Evolutionary conservation across 75 land plant species (phyloP), one percentile per base, ranked within the genome.

Genomic region (Pseudotsuga menziesii): DNA sequence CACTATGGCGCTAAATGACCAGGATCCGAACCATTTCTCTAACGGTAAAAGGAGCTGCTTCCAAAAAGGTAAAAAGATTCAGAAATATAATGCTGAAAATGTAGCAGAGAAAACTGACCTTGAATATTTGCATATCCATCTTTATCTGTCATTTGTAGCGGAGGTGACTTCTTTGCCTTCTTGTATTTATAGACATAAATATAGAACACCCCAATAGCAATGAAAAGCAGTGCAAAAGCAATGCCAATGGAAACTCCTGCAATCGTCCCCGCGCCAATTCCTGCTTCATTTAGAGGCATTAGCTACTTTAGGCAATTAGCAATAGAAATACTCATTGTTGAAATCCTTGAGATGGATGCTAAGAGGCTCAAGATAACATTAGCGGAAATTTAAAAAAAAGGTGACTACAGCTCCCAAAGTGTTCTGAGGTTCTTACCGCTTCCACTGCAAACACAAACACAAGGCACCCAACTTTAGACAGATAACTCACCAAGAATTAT

Each of bases 171-270:
- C 69, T 81, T 77, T 66, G 55, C n/a, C 74, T 76, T 81, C 79
- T 60, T 89, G 52, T 48, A 9, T 81, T 80, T 82, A 52, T 22
- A 75, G 57, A 77, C 55, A 56, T 56, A 29, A 67, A 83, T 5
- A 81, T 77, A 48, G 52, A 48, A 82, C 44, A 85, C 29, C 66
- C 76, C 74, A 69, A 67, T 75, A 26, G 80, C 80, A 8, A 78
- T 5, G 35, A 85, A 7, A 27, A 83, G 48, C 8, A 81, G 13
- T 32, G 36, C 83, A 78, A 61, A 80, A 56, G 80, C 60, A 26
- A n/a, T 86, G 32, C 77, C 86, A 48, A 88, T 36, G 59, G 76
- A 57, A 32, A 88, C 82, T 66, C 88, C 92, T 63, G 88, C 92
- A 44, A 88, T 82, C 4, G 75, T 85, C 67, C 89, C 92, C 44